Evolutionary conservation across 192 early-diverging fungal species (phyloP), one percentile per base, ranked within the genome.

Genomic region (Coemansia sp.): DNA sequence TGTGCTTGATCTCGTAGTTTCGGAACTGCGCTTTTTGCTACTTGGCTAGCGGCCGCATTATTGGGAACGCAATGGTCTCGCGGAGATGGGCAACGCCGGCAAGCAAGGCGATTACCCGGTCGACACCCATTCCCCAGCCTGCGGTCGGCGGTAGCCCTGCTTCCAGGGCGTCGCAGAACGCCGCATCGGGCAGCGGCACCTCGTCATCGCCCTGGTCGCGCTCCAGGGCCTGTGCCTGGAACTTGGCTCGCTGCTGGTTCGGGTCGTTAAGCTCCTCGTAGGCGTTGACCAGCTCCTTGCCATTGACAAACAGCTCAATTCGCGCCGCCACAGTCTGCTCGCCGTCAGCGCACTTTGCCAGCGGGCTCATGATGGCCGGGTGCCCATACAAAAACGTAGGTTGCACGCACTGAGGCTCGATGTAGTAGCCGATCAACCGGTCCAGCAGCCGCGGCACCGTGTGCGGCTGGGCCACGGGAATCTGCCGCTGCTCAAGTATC

Each of bases 201-300:
- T 94, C 92, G 15, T 80, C 79, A 53, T 94, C 89, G 5, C 90
- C 90, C 21, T 58, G 43, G 20, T 83, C 71, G 45, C 83, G 71
- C 48, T 94, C 87, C 26, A 50, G 45, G 25, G 79, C 71, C 50
- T 90, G 88, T 30, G 81, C 69, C 8, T 59, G 57, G 53, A 90
- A 90, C 28, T 84, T 75, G 9, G 63, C 60, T 4, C 81, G 81
- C 51, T 93, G 92, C 40, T 90, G 84, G 10, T 67, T 39, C 5
- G 92, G 92, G 50, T 93, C 88, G 53, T 95, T 95, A 62, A 95
- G 81, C 61, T 95, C 92, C 62, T 84, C 87, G 58, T 95, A 95
- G 0, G 89, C 88, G 58, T 95, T 95, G 23, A 88, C 83, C 32
- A 90, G 70, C 59, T 95, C 92, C 36, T 84, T 84, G 28, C 78